Conservation (phyloP, 1,139 yeast species). For the Meyerozyma guilliermondii region DNA sequence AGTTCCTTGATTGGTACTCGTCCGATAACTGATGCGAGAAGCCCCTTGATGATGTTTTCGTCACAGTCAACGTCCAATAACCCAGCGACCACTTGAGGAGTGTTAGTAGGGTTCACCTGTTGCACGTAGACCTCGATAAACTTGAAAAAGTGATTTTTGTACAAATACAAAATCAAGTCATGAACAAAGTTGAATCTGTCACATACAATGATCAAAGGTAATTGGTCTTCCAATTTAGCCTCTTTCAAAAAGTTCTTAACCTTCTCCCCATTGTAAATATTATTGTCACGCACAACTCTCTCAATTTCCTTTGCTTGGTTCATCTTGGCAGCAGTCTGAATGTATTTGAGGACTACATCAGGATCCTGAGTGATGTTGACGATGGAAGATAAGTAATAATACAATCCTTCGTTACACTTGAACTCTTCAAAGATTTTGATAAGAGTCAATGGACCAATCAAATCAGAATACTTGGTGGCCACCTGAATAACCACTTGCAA, state of each 20-base stretch:
- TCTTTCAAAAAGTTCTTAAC: conserved; percentile 96
- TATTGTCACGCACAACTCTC: conserved; percentile 91
- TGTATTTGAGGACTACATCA: conserved; percentile 92
- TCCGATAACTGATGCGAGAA: conserved; percentile 83
- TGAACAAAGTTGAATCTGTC: conserved; percentile 90
- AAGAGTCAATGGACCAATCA: conserved; percentile 80
- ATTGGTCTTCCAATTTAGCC: conserved; percentile 87
- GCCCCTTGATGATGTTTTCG: conserved; percentile 75
- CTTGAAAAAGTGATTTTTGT: conserved; percentile 92
- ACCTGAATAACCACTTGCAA: conserved; percentile 93
- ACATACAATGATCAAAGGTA: conserved; percentile 94
- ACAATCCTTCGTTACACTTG: conserved; percentile 88
- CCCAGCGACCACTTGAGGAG: conserved; percentile 96
- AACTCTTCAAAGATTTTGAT: conserved; percentile 91
- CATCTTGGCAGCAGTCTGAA: conserved; percentile 87
- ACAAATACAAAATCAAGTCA: conserved; percentile 86
- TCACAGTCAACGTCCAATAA: conserved; percentile 96
- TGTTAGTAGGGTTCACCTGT: conserved; percentile 90
- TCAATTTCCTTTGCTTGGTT: conserved; percentile 94
- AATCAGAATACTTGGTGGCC: conserved; percentile 92
- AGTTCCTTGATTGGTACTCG: conserved; percentile 90
- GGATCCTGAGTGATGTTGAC: conserved; percentile 93
- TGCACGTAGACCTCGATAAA: conserved; percentile 97
- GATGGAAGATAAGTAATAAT: conserved; percentile 87
- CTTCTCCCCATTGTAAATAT: conserved; percentile 92